These are phyloP conservation scores for Trichoderma sp. DNA, from an alignment of 2,329 filamentous ascomycete species.

Conservation along the genomic window DNA sequence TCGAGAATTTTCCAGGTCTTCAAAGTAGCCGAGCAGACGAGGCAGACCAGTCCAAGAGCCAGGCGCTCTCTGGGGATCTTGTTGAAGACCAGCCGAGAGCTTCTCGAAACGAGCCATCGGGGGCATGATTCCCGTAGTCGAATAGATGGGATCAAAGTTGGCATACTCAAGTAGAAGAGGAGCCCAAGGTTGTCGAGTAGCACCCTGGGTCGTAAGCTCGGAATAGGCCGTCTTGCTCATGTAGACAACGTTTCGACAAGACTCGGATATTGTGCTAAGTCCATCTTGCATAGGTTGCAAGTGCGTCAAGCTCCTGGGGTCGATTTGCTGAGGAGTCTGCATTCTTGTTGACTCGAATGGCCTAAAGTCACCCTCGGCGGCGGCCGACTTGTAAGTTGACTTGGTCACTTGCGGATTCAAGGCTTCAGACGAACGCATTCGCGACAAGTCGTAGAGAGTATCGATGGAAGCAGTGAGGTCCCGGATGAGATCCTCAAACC, in stretches of 20 bases:
- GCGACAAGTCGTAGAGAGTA: constrained; percentile 74
- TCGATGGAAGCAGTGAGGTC: constrained; percentile 78
- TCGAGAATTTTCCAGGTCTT: constrained; percentile 69
- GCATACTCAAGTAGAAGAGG: constrained; percentile 73
- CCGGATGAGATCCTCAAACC: constrained; percentile 72
- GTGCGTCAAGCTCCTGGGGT: constrained; percentile 54
- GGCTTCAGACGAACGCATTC: constrained; percentile 57
- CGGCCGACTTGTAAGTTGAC: constrained; percentile 34
- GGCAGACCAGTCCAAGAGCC: constrained; percentile 64
- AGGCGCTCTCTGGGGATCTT: constrained; percentile 52
- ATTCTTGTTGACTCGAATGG: constrained; percentile 62
- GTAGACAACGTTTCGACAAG: constrained; percentile 49
- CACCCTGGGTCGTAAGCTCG: constrained; percentile 45
- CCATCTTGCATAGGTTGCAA: constrained; percentile 45
- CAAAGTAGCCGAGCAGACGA: constrained; percentile 68
- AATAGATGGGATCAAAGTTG: constrained; percentile 62
- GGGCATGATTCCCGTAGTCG: constrained; percentile 63
- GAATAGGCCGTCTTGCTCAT: constrained; percentile 54
- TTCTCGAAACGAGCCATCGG: constrained; percentile 66
- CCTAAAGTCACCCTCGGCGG: constrained; percentile 45
- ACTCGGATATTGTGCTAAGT: constrained; percentile 29
- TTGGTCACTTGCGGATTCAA: constrained; percentile 35
- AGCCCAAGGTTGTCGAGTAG: constrained; percentile 48
- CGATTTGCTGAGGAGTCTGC: constrained; percentile 61
- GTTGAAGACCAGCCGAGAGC: constrained; percentile 59